Evolutionary conservation across 2,329 filamentous ascomycete genomes (phyloP), one percentile per base, ranked within the genome.

Genomic region (Penicillium sp.): DNA sequence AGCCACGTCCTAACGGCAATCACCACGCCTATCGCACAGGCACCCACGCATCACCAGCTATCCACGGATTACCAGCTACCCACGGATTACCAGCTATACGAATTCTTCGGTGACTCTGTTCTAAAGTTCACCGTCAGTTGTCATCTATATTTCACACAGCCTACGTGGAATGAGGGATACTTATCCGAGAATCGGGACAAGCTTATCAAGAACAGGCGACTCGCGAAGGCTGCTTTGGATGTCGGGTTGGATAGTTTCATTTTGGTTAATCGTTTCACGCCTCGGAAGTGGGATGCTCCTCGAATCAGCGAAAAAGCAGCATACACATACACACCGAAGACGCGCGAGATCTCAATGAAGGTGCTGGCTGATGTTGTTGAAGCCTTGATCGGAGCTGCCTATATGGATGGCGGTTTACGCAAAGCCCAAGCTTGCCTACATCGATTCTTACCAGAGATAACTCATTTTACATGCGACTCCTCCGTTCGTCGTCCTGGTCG

Each of bases 361-460:
- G 80, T 80, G 0, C 77, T 96, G 6, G 91, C 91, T 3, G 91
- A 97, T 59, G 84, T 96, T 0, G 78, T 95, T 0, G 91, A 97
- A 63, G 80, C 90, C 0, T 73, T 96, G 0, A 84, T 96, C 16
- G 91, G 89, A 1, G 86, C 83, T 0, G 79, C 86, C 0, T 89
- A 79, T 57, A 50, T 86, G 1, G 79, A 87, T 42, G 86, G 87
- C 1, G 86, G 86, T 0, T 70, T 86, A 11, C 39, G 70, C 0
- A 84, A 80, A 54, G 85, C 84, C 0, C 67, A 84, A 13, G 57
- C 69, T 1, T 89, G 85, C 63, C 76, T 93, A 10, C 73, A 76
- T 3, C 63, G 83, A 1, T 84, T 96, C 54, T 64, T 94, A 1
- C 77, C 78, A 0, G 77, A 85, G 40, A 63, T 77, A 1, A 48